Percentiles rank a stretch among this genome's conserved stretches.
phyloP scores from a whole-genome alignment of 805 yeast species.

The Ogataea neopini region DNA sequence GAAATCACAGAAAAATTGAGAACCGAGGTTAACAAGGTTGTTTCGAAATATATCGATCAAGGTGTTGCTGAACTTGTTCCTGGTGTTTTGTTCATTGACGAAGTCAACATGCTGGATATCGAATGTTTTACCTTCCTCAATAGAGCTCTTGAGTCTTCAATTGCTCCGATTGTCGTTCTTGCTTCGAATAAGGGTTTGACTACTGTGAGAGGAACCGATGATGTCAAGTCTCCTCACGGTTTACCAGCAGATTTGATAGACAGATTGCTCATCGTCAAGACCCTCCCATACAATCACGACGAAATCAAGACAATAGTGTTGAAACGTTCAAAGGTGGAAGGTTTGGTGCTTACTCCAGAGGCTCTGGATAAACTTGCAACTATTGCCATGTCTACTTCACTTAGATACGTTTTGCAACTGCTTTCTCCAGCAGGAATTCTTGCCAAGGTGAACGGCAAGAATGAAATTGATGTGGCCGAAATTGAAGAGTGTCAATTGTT shows the following conservation, averaged over 20 bases:
- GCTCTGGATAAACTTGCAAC: slow-evolving; percentile 86
- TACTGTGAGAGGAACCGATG: slow-evolving; percentile 90
- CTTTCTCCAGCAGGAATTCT: slow-evolving; percentile 88
- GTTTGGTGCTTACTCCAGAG: slow-evolving; percentile 77
- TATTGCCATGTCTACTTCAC: slow-evolving; percentile 85
- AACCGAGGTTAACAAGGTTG: slow-evolving; percentile 94
- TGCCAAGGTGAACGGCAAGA: slow-evolving; percentile 73
- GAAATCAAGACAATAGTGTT: slow-evolving; percentile 85
- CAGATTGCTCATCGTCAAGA: slow-evolving; percentile 89
- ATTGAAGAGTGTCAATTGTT: slow-evolving; percentile 83
- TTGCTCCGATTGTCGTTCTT: slow-evolving; percentile 96
- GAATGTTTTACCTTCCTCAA: slow-evolving; percentile 95
- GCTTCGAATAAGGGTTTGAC: slow-evolving; percentile 97
- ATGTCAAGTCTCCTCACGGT: slow-evolving; percentile 92
- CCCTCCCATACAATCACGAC: slow-evolving; percentile 71
- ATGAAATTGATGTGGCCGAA: slow-evolving; percentile 67
- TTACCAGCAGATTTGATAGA: slow-evolving; percentile 92
- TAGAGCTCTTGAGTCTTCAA: slow-evolving; percentile 94
- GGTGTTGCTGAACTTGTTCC: slow-evolving; percentile 98
- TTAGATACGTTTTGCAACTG: slow-evolving; percentile 90
- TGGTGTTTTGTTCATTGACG: slow-evolving; percentile 97
- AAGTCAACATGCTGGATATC: slow-evolving; percentile 96
- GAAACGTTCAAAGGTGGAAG: slow-evolving; percentile 93
- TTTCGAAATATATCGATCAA: slow-evolving; percentile 98
- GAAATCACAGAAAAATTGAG: slow-evolving; percentile 95